Evolutionary conservation across 345 rosid genomes (phyloP), one percentile per base, ranked within the genome.

Genomic region (Melaleuca quinquenervia): DNA sequence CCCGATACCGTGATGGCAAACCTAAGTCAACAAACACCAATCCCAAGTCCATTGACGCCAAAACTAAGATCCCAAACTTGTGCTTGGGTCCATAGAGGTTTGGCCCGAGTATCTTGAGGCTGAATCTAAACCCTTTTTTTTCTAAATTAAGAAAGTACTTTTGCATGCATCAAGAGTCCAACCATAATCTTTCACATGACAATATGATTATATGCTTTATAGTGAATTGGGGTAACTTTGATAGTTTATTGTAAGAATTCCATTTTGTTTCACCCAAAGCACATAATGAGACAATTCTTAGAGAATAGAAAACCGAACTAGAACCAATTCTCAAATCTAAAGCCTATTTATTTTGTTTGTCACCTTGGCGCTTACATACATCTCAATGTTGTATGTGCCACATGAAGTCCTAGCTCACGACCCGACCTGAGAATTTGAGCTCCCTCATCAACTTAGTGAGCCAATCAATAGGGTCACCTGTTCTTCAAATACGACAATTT

Each of bases 291-390:
- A 15, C 1, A 29, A 18, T 62, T 62, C 16, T 15, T 15, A 62
- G 21, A 62, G 21, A 62, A 62, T 0, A 0, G 0, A 15, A 62
- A 29, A 15, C 22, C 41, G 3, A 29, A 29, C 0, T 8, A 0
- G 21, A 29, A 64, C 76, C 21, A 15, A 29, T 64, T 32, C 45
- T 64, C 3, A 3, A 64, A 32, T 64, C 21, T 32, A 64, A 64
- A 64, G 11, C 76, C 76, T 16, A 22, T 64, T 64, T 16, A 11
- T 64, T 32, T 7, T 64, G 1, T 64, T 32, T 1, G 21, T 64
- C 1, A 29, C 1, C 21, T 29, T 1, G 5, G 32, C 1, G 0
- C 12, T 16, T 64, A 16, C 76, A n/a, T 58, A 12, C 13, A 51
- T 32, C 11, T 32, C 22, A 24, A 16, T 0, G 11, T 16, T 64